phyloP scores from a whole-genome alignment of 2,329 filamentous ascomycete genomes.

The Sclerotiophoma versabilis region DNA sequence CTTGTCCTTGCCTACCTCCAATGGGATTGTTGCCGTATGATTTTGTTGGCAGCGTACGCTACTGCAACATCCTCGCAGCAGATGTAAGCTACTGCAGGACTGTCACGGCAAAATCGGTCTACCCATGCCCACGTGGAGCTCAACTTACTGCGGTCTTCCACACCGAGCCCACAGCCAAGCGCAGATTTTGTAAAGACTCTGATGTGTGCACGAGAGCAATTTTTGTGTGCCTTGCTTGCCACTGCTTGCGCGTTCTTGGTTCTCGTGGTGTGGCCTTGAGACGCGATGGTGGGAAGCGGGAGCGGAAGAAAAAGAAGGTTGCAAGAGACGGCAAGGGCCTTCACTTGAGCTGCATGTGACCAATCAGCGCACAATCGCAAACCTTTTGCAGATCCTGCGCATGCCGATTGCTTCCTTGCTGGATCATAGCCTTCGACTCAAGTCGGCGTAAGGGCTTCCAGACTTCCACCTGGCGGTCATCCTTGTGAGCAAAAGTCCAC shows the following conservation, averaged over 20 bases:
- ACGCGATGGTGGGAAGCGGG: neutral
- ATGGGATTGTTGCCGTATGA: neutral
- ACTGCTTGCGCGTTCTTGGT: slow-evolving; percentile 1
- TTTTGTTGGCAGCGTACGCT: neutral
- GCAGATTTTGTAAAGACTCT: slow-evolving; percentile 7
- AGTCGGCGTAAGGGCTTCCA: neutral
- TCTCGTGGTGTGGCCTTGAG: neutral
- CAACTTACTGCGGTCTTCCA: neutral
- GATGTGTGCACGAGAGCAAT: neutral
- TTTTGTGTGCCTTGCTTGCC: slow-evolving; percentile 10
- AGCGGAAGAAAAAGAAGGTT: slow-evolving; percentile 6
- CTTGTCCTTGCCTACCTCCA: neutral
- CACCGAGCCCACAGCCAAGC: slow-evolving; percentile 4
- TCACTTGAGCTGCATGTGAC: neutral
- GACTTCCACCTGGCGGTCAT: neutral
- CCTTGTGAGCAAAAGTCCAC: neutral
- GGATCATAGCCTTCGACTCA: neutral
- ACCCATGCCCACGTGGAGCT: neutral
- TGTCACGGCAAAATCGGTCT: neutral
- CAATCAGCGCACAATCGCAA: slow-evolving; percentile 15
- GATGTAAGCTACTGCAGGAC: neutral
- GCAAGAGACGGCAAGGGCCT: slow-evolving; percentile 8
- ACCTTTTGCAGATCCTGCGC: neutral
- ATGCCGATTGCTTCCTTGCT: neutral
- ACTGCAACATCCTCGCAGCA: neutral